phyloP scores from a whole-genome alignment of 352 stramenopile species.

The Globisporangium mamillatum region DNA sequence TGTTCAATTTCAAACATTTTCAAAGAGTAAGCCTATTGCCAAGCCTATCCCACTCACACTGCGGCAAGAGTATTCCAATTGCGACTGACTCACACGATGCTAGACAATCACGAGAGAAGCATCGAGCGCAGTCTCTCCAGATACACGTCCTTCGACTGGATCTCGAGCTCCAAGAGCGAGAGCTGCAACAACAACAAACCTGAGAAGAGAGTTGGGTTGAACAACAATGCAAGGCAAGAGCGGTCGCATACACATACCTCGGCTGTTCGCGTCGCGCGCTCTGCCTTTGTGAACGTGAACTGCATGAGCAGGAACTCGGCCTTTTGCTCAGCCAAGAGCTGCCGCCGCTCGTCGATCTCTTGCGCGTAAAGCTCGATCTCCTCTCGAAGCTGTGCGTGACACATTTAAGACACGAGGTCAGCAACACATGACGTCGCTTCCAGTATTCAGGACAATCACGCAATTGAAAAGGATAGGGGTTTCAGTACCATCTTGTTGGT shows the following conservation, averaged over 20 bases:
- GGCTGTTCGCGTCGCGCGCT: conserved; percentile 46
- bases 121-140: conserved; percentile 52
- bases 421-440: background rate
- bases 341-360: conserved; percentile 47
- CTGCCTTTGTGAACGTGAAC: conserved; percentile 39
- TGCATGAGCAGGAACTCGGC: conserved; percentile 49
- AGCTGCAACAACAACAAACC: conserved; percentile 28
- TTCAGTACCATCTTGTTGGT: conserved; percentile 43
- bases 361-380: conserved; percentile 58
- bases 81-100: background rate
- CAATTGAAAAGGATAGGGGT: background rate
- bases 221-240: background rate
- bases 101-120: conserved; percentile 24
- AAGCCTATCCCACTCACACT: background rate
- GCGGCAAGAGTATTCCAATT: background rate
- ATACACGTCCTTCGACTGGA: conserved; percentile 68
- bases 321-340: conserved; percentile 29
- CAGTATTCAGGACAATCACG: background rate
- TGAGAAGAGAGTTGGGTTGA: background rate
- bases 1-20: background rate
- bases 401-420: background rate
- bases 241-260: conserved; percentile 38
- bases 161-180: conserved; percentile 61
- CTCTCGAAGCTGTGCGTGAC: conserved; percentile 35
- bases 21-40: background rate